Evolutionary conservation across 2,329 filamentous ascomycete genomes (phyloP).

Genomic region (Apiospora phragmitis): DNA sequence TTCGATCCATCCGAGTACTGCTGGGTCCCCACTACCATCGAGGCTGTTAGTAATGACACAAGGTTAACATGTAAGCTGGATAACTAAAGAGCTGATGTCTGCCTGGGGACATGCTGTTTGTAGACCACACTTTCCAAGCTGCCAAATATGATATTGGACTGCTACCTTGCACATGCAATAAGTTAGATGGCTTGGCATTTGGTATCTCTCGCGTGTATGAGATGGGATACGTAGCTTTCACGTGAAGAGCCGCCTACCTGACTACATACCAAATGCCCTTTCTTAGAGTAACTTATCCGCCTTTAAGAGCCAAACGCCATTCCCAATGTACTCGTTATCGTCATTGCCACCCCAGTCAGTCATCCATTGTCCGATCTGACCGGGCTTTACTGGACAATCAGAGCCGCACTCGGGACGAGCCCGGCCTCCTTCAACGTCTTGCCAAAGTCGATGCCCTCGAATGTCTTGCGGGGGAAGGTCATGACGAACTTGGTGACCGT

Average conservation of each 20-base stretch:
- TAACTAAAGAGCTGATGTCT: not conserved
- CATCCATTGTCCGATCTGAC: not conserved
- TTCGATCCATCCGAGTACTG: not conserved
- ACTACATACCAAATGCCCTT: not conserved
- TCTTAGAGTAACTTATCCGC: not conserved
- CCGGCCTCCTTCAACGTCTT: constrained; percentile 93
- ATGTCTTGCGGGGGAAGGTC: constrained; percentile 86
- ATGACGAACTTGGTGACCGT: constrained; percentile 76
- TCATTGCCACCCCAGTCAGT: not conserved
- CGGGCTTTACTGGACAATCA: constrained; percentile 67
- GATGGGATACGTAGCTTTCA: not conserved
- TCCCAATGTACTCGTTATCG: constrained; percentile 11
- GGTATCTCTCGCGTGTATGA: not conserved
- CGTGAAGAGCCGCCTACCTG: not conserved
- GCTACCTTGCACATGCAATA: not conserved
- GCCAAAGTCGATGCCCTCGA: constrained; percentile 73
- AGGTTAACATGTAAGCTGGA: not conserved
- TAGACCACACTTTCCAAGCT: not conserved
- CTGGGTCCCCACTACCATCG: not conserved
- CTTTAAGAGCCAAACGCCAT: constrained; percentile 5
- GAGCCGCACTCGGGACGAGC: constrained; percentile 83
- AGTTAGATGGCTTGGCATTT: not conserved
- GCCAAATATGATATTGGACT: not conserved
- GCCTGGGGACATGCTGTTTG: not conserved
- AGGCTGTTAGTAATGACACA: not conserved